Evolutionary conservation across 176 grass and related monocot species (phyloP).

Genomic region (Lolium multiflorum): DNA sequence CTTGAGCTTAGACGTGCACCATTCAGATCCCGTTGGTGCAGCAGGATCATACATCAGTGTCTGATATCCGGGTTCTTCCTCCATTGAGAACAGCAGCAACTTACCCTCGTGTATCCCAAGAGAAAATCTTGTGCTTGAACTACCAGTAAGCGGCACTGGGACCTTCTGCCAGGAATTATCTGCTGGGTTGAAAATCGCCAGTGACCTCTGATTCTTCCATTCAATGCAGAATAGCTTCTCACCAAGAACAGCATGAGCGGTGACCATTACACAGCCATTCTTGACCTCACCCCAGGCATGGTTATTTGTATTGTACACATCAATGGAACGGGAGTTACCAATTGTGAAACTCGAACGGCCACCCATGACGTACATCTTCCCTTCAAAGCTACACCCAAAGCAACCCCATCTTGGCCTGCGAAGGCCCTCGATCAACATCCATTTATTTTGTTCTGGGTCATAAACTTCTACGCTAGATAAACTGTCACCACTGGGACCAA

Average conservation of each 20-base stretch:
- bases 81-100: constrained; percentile 70
- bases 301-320: constrained; percentile 64
- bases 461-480: constrained; percentile 94
- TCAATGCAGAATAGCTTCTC: constrained; percentile 83
- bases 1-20: constrained; percentile 69
- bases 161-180: constrained; percentile 75
- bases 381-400: constrained; percentile 81
- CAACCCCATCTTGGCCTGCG: constrained; percentile 87
- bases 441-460: constrained; percentile 67
- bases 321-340: constrained; percentile 74
- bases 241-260: constrained; percentile 63
- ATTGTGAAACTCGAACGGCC: constrained; percentile 92
- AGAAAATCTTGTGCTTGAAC: constrained; percentile 67
- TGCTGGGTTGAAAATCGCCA: constrained; percentile 67
- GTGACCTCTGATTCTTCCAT: constrained; percentile 86
- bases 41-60: constrained; percentile 83
- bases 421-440: constrained; percentile 69
- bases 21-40: constrained; percentile 65
- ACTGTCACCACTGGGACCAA: constrained; percentile 68
- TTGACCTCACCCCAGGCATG: constrained; percentile 70
- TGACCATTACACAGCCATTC: constrained; percentile 95
- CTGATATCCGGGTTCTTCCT: constrained; percentile 64
- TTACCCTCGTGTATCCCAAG: constrained; percentile 70
- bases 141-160: constrained; percentile 75
- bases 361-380: constrained; percentile 89